Base-by-base conservation (phyloP, 306 rosid species). In the Pterocarpus santalinus region DNA sequence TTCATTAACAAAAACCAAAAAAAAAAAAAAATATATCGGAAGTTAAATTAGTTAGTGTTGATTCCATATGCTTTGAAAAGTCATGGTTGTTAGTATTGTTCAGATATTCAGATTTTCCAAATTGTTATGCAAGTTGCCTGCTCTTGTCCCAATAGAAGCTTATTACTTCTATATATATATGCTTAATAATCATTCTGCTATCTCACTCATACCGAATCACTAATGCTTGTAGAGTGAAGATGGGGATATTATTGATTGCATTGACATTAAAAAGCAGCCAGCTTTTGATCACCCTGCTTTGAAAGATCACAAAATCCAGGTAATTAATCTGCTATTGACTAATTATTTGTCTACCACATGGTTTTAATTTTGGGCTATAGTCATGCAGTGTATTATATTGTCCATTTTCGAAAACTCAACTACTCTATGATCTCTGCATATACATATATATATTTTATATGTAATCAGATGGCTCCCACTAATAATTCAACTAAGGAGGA, bases 221-320 rank as follows among this genome's bases (percentile, higher is more conserved):
- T 47, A 17, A 62, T 83, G 69, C 12, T 70, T 79, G 65, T 70
- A 90, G 94, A 89, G 93, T 77, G 91, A 87, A 75, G 91, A 92
- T 69, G 94, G 89, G 53, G 97, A 92, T 68, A 78, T 89, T 11
- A 77, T 90, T 38, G 90, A 92, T 57, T 90, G 94, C 65, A 82
- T 89, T 13, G 87, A 86, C 69, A 85, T 87, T 55, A 58, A 83
- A 13, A 87, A 86, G 72, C 93, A 89, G 61, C 93, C 91, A 17
- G 94, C 91, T 9, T 86, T 92, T 85, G 90, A 87, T 81, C 93
- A 92, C 63, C 97, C 93, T 8, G 86, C 87, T 2, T 69, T 89
- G 69, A 86, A 73, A 15, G 62, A 88, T 83, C 97, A 92, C 86
- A 89, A 69, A 66, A 87, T 90, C 34, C 92, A 92, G 91, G 92